Base-by-base conservation (phyloP, 352 stramenopile species). In the Phytopythium kandeliae region DNA sequence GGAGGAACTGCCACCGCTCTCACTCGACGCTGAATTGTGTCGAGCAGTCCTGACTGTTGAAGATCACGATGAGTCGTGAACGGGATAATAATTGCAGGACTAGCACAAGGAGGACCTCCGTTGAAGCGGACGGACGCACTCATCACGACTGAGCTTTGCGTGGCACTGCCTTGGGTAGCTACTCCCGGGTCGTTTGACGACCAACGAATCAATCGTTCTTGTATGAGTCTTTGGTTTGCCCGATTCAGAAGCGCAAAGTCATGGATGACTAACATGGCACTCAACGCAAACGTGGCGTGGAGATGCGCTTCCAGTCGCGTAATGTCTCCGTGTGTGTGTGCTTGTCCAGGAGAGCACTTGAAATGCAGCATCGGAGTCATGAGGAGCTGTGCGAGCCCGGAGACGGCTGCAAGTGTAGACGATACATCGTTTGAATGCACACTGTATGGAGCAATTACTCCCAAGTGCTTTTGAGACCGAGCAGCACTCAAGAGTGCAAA, bases 401-500 rank as follows among this genome's bases (percentile, higher is more conserved):
- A 19, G 8, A 53, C 22, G 4, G 26, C 28, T 13, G 47, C 34
- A 4, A 4, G 31, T 6, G 34, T 16, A 24, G 21, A n/a, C 2
- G 3, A 13, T 2, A 17, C 3, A 24, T 53, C 35, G 15, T 34
- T 43, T 5, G 22, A 44, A 2, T 16, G 11, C 4, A n/a, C 16
- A 13, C 35, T 44, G 34, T 45, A 42, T 1, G 35, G 47, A 9
- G 47, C 22, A 26, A 53, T 6, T 13, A 53, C 21, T 11, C 33
- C 7, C 16, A 24, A 12, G 13, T 33, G 19, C 42, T 43, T 35
- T 12, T 26, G 21, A 25, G 50, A 9, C 22, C 42, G 28, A 41
- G 85, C 30, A 3, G 69, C 71, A 34, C 54, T 69, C 17, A 78
- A 69, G 1, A 88, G 57, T 6, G 70, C 64, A 33, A 73, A 88